Conservation (phyloP, 768 basidiomycete species). For the Phylloporus sp. region DNA sequence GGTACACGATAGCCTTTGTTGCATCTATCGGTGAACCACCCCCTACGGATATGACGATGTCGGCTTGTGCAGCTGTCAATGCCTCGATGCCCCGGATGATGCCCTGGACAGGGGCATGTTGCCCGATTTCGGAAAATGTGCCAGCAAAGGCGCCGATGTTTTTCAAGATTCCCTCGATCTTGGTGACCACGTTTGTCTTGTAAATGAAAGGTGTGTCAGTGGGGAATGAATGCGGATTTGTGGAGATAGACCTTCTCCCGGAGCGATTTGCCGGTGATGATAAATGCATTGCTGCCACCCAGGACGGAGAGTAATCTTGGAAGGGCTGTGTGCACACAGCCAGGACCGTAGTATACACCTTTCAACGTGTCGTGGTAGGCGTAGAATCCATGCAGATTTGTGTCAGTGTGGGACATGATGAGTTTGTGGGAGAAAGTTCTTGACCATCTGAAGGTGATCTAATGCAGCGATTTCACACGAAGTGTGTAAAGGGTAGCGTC, state of each 20-base stretch:
- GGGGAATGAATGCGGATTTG: neutral
- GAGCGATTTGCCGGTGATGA: slow-evolving; percentile 71
- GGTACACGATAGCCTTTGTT: slow-evolving; percentile 66
- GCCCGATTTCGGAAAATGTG: slow-evolving; percentile 70
- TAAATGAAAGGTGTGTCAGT: slow-evolving; percentile 10
- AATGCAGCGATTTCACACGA: slow-evolving; percentile 2
- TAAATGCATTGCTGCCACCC: slow-evolving; percentile 57
- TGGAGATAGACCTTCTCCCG: slow-evolving; percentile 47
- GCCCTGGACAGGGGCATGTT: slow-evolving; percentile 67
- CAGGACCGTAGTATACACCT: slow-evolving; percentile 70
- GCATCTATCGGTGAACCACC: slow-evolving; percentile 82
- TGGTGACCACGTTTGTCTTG: slow-evolving; percentile 26
- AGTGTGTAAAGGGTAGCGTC: slow-evolving; percentile 3
- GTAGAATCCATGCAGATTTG: slow-evolving; percentile 50
- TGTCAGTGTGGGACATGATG: slow-evolving; percentile 9
- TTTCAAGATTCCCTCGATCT: slow-evolving; percentile 43
- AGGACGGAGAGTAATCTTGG: slow-evolving; percentile 55
- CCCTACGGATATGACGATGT: slow-evolving; percentile 70
- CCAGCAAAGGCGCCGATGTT: slow-evolving; percentile 56
- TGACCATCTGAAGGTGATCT: slow-evolving; percentile 1
- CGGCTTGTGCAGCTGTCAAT: slow-evolving; percentile 55
- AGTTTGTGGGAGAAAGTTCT: neutral
- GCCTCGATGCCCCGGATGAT: slow-evolving; percentile 53
- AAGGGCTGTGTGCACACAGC: slow-evolving; percentile 56
- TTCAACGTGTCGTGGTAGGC: slow-evolving; percentile 65